phyloP scores from a whole-genome alignment of 306 rosid species.

The Delonix regia region DNA sequence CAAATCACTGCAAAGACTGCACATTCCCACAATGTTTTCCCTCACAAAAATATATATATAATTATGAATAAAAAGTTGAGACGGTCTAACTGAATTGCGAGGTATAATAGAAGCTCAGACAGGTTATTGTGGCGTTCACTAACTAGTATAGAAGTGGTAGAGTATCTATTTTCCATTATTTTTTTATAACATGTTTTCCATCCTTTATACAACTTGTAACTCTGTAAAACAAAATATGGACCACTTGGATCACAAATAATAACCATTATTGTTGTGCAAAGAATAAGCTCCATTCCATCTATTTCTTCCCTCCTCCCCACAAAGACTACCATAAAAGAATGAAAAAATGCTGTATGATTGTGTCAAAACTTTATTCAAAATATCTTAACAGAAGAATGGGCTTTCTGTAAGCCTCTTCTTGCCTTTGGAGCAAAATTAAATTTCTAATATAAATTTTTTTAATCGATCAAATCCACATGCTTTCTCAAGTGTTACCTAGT shows the following conservation, averaged over 20 bases:
- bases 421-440: conserved; percentile 39
- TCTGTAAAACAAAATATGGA: conserved; percentile 33
- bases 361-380: conserved; percentile 41
- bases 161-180: not conserved
- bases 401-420: conserved; percentile 45
- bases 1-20: not conserved
- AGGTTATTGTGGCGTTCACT: not conserved
- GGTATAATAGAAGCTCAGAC: conserved; percentile 20
- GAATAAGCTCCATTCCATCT: conserved; percentile 30
- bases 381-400: conserved; percentile 35
- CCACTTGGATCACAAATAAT: conserved; percentile 31
- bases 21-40: not conserved
- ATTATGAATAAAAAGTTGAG: not conserved
- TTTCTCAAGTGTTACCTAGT: conserved; percentile 39
- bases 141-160: not conserved
- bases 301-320: conserved; percentile 22
- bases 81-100: conserved; percentile 6
- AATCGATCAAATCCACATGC: conserved; percentile 35
- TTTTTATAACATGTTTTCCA: not conserved
- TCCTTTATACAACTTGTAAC: conserved; percentile 32
- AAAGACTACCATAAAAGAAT: conserved; percentile 42
- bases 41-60: not conserved
- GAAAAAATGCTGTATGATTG: conserved; percentile 48
- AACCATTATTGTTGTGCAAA: conserved; percentile 31
- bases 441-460: conserved; percentile 14